Evolutionary conservation across 805 yeast species (phyloP).

Genomic region (Metschnikowia orientalis): DNA sequence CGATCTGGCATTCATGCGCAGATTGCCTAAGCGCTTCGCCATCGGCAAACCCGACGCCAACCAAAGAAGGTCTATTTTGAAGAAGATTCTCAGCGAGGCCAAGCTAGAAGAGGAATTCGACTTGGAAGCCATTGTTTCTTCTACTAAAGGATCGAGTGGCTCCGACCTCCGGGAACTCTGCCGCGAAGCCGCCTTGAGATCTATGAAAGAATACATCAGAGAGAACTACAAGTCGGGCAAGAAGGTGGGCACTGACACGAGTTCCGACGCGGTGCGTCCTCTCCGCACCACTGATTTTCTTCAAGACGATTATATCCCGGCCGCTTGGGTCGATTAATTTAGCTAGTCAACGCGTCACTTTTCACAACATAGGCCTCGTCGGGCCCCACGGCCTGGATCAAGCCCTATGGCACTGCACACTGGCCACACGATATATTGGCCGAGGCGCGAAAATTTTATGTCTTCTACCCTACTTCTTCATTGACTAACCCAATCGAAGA

Average conservation of each 20-base stretch:
- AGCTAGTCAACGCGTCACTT: too few species aligned
- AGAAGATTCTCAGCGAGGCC: conserved; percentile 64
- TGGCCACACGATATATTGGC: neutral
- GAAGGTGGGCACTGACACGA: conserved; percentile 22
- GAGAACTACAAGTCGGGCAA: conserved; percentile 44
- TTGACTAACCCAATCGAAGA: too few species aligned
- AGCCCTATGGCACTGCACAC: too few species aligned
- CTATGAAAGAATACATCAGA: conserved; percentile 81
- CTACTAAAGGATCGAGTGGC: conserved; percentile 75
- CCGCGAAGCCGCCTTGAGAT: conserved; percentile 86
- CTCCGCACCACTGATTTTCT: conserved; percentile 61
- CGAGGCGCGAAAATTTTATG: neutral
- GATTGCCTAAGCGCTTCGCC: conserved; percentile 88
- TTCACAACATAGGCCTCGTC: too few species aligned
- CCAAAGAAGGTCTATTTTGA: conserved; percentile 68
- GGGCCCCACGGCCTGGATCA: too few species aligned
- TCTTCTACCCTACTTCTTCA: neutral
- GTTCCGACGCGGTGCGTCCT: conserved; percentile 52
- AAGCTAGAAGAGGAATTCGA: conserved; percentile 58
- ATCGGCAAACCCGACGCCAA: conserved; percentile 63
- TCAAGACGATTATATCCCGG: conserved; percentile 21
- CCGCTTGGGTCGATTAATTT: conserved; percentile 15
- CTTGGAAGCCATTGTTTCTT: conserved; percentile 51
- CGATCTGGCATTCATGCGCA: conserved; percentile 85
- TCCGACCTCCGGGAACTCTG: conserved; percentile 88